A percentile compares a stretch with the other conserved stretches of the same genome.
Conservation (phyloP, 345 rosid species). For the Gossypium bickii region DNA sequence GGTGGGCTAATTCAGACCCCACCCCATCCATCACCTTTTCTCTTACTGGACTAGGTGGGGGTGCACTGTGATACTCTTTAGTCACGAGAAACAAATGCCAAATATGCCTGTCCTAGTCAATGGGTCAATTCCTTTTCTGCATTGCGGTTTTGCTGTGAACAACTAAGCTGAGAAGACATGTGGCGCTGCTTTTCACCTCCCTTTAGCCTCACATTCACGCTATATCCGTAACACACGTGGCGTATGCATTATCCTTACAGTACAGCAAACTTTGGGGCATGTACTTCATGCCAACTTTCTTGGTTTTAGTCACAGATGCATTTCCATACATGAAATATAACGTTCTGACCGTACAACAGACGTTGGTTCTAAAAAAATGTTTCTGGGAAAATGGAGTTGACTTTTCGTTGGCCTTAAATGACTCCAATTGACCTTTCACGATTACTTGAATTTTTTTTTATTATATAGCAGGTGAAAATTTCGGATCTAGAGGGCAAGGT, state of each 20-base stretch:
- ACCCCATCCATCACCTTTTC: not conserved
- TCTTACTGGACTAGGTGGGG: not conserved
- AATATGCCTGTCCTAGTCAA: slow-evolving; percentile 16
- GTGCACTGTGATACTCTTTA: not conserved
- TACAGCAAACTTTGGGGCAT: not conserved
- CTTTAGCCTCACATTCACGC: slow-evolving; percentile 20
- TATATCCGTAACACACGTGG: slow-evolving; percentile 9
- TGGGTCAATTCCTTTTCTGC: slow-evolving; percentile 16
- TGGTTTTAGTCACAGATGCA: not conserved
- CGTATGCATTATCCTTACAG: not conserved
- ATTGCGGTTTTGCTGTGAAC: slow-evolving; percentile 12
- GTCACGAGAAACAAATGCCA: slow-evolving; percentile 16
- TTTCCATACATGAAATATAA: not conserved
- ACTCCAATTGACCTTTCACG: not conserved
- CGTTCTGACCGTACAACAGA: too few species aligned
- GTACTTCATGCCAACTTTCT: not conserved
- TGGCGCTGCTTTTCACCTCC: not conserved
- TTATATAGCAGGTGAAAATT: slow-evolving; percentile 33
- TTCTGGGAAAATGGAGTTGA: not conserved
- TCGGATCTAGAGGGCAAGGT: slow-evolving; percentile 51
- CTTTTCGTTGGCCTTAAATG: not conserved
- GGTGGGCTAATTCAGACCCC: not conserved
- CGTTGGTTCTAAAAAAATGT: not conserved
- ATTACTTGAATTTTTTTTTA: not conserved
- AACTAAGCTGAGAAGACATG: slow-evolving; percentile 14